A percentile compares a stretch with the other conserved stretches of the same genome.
Conservation (phyloP, 2,329 filamentous ascomycete genomes). For the Claviceps sorghi region DNA sequence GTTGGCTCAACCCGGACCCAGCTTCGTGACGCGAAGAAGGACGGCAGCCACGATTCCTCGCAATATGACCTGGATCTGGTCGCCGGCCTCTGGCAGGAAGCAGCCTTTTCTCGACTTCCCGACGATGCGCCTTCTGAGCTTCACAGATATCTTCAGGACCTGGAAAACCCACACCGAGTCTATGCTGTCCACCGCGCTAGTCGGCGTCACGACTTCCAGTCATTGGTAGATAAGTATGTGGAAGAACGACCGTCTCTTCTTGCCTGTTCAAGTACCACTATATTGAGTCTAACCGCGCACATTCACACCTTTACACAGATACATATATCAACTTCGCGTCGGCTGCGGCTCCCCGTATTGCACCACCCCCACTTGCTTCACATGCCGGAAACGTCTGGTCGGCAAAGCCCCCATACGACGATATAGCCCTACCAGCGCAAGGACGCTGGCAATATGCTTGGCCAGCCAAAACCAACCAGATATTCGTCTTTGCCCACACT, state of each 20-base stretch:
- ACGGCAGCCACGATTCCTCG: constrained; percentile 4
- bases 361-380: constrained; percentile 65
- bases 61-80: constrained; percentile 32
- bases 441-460: constrained; percentile 65
- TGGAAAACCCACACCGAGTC: constrained; percentile 46
- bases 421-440: constrained; percentile 69
- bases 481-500: constrained; percentile 46
- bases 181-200: constrained; percentile 47
- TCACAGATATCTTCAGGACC: constrained; percentile 36
- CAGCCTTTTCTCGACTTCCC: constrained; percentile 44
- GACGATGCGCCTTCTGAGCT: constrained; percentile 45
- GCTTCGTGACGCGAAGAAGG: background rate
- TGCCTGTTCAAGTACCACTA: background rate
- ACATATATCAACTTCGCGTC: constrained; percentile 65
- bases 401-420: constrained; percentile 56
- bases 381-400: constrained; percentile 53
- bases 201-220: constrained; percentile 49
- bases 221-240: constrained; percentile 50
- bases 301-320: constrained; percentile 32
- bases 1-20: constrained; percentile 1
- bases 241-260: background rate
- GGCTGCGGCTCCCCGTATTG: constrained; percentile 61
- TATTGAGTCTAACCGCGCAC: background rate
- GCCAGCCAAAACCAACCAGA: constrained; percentile 69
- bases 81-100: constrained; percentile 46